phyloP scores from a whole-genome alignment of 805 yeast species.

The Clavispora santaluciae region DNA sequence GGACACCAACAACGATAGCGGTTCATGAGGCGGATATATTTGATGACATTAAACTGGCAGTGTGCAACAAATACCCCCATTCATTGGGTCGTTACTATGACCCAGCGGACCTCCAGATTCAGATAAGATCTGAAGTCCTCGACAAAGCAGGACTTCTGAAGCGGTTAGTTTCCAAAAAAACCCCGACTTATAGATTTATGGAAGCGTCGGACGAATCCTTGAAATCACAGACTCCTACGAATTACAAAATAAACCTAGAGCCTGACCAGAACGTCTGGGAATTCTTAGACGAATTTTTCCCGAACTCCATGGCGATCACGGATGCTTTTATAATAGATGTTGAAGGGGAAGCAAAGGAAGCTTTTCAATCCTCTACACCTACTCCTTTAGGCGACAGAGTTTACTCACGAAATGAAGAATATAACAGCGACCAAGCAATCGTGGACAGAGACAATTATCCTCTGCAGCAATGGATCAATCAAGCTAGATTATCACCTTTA shows the following conservation, averaged over 20 bases:
- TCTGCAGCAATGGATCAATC: neutral
- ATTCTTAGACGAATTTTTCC: slow-evolving; percentile 54
- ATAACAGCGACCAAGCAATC: neutral
- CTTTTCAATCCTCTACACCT: neutral
- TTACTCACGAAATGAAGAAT: neutral
- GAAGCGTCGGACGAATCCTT: neutral
- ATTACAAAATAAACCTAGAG: slow-evolving; percentile 26
- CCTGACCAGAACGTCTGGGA: slow-evolving; percentile 62
- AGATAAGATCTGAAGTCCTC: neutral
- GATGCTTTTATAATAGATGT: slow-evolving; percentile 59
- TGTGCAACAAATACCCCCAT: slow-evolving; percentile 63
- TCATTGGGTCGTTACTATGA: slow-evolving; percentile 57
- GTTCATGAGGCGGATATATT: slow-evolving; percentile 62
- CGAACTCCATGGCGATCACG: slow-evolving; percentile 61
- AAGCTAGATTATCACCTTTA: slow-evolving; percentile 2
- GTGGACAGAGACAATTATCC: neutral
- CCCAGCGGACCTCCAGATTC: slow-evolving; percentile 56
- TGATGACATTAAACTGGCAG: slow-evolving; percentile 73
- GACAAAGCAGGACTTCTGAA: neutral
- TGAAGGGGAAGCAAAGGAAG: slow-evolving; percentile 10
- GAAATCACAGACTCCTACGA: neutral
- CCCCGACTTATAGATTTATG: neutral
- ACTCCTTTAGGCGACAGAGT: neutral
- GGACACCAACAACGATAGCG: slow-evolving; percentile 65
- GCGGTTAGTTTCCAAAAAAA: neutral